phyloP scores from a whole-genome alignment of 2,329 filamentous ascomycete species.

The Onygenales sp. region DNA sequence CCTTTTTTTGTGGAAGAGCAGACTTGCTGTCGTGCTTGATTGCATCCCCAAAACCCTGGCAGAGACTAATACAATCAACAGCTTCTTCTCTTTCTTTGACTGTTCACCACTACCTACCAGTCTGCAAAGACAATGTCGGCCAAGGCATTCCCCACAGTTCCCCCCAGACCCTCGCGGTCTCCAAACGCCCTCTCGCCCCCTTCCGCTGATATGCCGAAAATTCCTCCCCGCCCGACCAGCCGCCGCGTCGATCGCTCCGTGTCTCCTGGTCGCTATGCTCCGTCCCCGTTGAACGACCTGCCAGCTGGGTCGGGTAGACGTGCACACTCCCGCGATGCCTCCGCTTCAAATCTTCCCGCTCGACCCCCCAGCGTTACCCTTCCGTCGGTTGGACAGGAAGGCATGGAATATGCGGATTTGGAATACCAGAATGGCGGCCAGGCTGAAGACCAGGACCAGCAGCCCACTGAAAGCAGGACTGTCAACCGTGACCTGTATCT shows the following conservation, averaged over 20 bases:
- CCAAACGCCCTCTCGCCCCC: conserved; percentile 27
- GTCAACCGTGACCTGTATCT: conserved; percentile 74
- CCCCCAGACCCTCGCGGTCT: conserved; percentile 52
- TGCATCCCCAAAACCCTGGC: neutral
- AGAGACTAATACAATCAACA: conserved; percentile 4
- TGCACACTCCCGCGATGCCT: conserved; percentile 23
- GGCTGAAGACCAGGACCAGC: conserved; percentile 31
- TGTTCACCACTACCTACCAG: conserved; percentile 30
- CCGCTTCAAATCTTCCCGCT: conserved; percentile 18
- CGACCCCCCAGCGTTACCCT: conserved; percentile 70
- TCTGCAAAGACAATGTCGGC: conserved; percentile 1
- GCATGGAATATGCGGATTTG: conserved; percentile 70
- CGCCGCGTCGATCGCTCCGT: conserved; percentile 62
- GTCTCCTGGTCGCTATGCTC: conserved; percentile 71
- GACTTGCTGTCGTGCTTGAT: neutral
- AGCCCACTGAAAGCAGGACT: conserved; percentile 65
- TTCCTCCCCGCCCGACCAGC: conserved; percentile 66
- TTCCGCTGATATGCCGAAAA: conserved; percentile 51
- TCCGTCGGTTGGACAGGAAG: conserved; percentile 82
- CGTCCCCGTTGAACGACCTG: conserved; percentile 72
- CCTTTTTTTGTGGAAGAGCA: neutral
- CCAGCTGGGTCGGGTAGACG: conserved; percentile 33
- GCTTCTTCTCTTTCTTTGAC: conserved; percentile 1
- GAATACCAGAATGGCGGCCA: conserved; percentile 36
- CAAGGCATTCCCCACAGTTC: conserved; percentile 44